Conservation (phyloP, 2,329 filamentous ascomycete species). For the Sporothrix pseudoabietina region DNA sequence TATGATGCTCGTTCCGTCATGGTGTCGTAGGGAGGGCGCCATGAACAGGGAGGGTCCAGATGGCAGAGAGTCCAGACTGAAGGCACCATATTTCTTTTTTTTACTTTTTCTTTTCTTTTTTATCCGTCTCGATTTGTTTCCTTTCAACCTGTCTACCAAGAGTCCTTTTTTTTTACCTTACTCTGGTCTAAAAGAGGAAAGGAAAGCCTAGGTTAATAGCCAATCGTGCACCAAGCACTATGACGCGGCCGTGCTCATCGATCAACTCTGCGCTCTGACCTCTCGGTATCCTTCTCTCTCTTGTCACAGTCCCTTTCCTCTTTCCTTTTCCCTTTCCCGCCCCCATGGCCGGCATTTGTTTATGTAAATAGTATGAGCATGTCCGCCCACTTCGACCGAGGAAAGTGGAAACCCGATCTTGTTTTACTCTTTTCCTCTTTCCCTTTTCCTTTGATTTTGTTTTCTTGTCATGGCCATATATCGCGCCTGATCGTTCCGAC, state of each 20-base stretch:
- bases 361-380: constrained; percentile 13
- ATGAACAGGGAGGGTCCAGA: neutral
- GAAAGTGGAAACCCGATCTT: neutral
- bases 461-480: neutral
- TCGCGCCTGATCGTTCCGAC: neutral
- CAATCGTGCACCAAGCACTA: neutral
- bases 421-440: neutral
- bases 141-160: neutral
- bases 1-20: neutral
- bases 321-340: neutral
- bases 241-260: neutral
- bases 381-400: neutral
- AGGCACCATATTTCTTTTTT: constrained; percentile 2
- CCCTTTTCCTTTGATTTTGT: neutral
- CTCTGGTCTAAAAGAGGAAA: neutral
- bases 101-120: neutral
- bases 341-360: neutral
- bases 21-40: neutral
- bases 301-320: too few relatives aligned
- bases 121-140: neutral
- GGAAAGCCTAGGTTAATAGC: neutral
- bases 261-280: neutral
- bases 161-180: neutral
- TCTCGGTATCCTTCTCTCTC: neutral
- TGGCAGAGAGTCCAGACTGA: constrained; percentile 5